phyloP scores from a whole-genome alignment of 208 protist species.

The Wallacemonas sp. region DNA sequence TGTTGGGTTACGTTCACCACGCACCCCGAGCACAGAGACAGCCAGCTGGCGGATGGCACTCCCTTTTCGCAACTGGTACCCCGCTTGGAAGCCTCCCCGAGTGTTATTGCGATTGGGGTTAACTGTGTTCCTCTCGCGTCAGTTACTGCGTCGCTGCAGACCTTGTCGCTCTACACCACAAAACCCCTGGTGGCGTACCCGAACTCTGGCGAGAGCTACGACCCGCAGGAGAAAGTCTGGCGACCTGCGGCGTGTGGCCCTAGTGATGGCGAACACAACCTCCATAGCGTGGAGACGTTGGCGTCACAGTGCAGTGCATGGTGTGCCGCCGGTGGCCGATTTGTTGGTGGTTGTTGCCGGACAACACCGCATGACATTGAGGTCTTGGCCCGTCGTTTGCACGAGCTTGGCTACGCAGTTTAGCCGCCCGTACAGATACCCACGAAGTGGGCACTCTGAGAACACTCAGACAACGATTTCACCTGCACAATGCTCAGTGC shows the following conservation, averaged over 20 bases:
- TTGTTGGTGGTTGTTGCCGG: conserved; percentile 60
- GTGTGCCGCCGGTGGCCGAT: conserved; percentile 27
- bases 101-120: conserved; percentile 46
- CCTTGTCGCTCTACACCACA: conserved; percentile 30
- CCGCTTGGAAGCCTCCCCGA: conserved; percentile 23
- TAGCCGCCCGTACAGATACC: neutral
- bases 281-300: conserved; percentile 21
- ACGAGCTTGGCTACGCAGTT: neutral
- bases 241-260: neutral
- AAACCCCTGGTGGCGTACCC: conserved; percentile 67
- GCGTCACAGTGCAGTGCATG: conserved; percentile 21
- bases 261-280: neutral
- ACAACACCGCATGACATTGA: conserved; percentile 22
- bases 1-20: conserved; percentile 61
- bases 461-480: no score
- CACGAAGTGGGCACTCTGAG: no score
- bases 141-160: conserved; percentile 18
- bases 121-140: conserved; percentile 58
- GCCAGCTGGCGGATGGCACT: conserved; percentile 43
- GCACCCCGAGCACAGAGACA: conserved; percentile 6
- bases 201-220: conserved; percentile 57
- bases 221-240: conserved; percentile 38
- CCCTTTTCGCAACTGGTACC: conserved; percentile 30
- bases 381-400: neutral
- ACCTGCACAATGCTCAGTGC: no score